These are phyloP conservation scores for Cicer cuneatum DNA, from an alignment of 306 rosid species.

Conservation along the genomic window DNA sequence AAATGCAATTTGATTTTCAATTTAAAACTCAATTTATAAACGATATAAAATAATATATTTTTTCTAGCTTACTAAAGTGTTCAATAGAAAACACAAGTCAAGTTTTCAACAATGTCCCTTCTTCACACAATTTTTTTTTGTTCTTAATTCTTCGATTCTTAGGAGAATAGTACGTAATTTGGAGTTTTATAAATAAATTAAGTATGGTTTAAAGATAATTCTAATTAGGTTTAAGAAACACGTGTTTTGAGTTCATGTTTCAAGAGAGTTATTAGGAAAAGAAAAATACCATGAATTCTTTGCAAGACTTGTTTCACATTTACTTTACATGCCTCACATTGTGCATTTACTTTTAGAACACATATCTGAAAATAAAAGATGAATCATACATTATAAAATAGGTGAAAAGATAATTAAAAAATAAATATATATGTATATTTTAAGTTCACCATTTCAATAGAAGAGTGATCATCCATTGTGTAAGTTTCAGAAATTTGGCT, in stretches of 20 bases:
- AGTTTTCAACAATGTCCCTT: too few relatives aligned
- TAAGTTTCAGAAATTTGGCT: constrained; percentile 1
- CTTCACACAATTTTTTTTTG: too few relatives aligned
- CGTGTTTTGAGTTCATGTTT: neutral
- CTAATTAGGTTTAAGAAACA: too few relatives aligned
- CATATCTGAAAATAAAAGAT: constrained; percentile 47
- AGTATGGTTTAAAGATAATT: too few relatives aligned
- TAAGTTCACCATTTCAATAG: constrained; percentile 51
- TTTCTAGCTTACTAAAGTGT: neutral
- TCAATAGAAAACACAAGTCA: neutral
- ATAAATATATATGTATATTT: neutral
- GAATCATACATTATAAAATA: neutral
- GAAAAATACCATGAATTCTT: constrained; percentile 47
- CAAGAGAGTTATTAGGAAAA: neutral
- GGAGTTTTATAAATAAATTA: too few relatives aligned
- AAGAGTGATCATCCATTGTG: constrained; percentile 52
- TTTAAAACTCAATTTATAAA: too few relatives aligned
- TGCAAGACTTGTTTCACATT: constrained; percentile 46
- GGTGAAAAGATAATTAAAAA: neutral
- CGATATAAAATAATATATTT: too few relatives aligned
- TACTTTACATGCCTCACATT: constrained; percentile 53
- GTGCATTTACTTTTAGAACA: constrained; percentile 48
- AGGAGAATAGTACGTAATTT: too few relatives aligned
- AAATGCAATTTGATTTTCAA: neutral
- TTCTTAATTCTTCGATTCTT: too few relatives aligned